Percentiles rank a stretch among this genome's conserved stretches.
Evolutionary conservation across 2,329 filamentous ascomycete species (phyloP).

Genomic region (Trichoderma lentiforme): DNA sequence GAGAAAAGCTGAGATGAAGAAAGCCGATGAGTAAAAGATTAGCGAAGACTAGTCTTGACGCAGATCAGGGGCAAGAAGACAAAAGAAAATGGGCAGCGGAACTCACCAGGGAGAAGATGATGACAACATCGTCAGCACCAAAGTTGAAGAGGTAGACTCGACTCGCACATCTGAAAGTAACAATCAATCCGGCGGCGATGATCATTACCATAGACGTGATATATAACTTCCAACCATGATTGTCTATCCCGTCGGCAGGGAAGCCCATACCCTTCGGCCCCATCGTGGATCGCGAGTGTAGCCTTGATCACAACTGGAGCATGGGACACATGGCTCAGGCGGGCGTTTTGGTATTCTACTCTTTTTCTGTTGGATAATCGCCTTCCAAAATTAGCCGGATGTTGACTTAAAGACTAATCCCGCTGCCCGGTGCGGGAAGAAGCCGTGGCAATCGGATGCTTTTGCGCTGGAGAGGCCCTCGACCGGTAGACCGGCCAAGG

Average conservation of each 20-base stretch:
- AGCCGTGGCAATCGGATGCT: neutral
- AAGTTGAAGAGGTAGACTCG: conserved; percentile 33
- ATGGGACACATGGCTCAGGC: neutral
- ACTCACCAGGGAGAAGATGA: conserved; percentile 36
- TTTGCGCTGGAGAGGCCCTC: neutral
- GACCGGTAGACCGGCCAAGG: neutral
- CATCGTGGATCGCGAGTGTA: conserved; percentile 5
- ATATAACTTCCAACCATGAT: conserved; percentile 36
- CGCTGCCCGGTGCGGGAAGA: neutral
- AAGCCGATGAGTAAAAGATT: neutral
- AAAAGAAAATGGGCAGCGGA: neutral
- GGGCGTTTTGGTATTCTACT: neutral
- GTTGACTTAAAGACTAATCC: neutral
- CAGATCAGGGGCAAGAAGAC: too few relatives aligned
- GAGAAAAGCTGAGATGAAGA: neutral
- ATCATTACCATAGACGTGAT: conserved; percentile 35
- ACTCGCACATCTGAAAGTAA: conserved; percentile 34
- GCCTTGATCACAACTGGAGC: neutral
- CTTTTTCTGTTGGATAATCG: neutral
- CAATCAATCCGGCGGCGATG: conserved; percentile 33
- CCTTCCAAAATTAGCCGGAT: neutral
- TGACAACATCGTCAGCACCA: conserved; percentile 38
- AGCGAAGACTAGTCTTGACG: neutral
- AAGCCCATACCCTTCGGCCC: conserved; percentile 25
- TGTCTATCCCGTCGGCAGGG: conserved; percentile 32